These are phyloP conservation scores for Hyaloscypha hepaticicola DNA, from an alignment of 495 filamentous ascomycete species.

Conservation along the genomic window DNA sequence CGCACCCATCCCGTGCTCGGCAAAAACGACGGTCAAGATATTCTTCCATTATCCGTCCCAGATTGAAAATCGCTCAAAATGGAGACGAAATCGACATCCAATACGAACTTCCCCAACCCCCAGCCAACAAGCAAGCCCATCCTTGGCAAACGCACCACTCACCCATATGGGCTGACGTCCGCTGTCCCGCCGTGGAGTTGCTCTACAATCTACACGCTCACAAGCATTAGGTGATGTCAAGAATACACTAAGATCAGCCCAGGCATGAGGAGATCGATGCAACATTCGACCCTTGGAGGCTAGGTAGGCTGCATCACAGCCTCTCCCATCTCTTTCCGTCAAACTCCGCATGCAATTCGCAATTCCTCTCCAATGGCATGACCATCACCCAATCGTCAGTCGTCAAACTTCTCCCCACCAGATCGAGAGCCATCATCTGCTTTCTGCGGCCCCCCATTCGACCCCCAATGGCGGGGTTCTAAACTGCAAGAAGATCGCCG, in stretches of 20 bases:
- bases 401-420: neutral
- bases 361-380: neutral
- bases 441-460: neutral
- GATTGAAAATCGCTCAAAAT: too few species aligned
- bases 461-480: neutral
- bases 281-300: neutral
- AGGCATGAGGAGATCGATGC: neutral
- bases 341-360: neutral
- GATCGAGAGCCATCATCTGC: neutral
- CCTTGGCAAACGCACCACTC: too few species aligned
- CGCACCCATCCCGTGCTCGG: too few species aligned
- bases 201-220: neutral
- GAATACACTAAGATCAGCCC: neutral
- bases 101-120: too few species aligned
- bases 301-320: neutral
- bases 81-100: too few species aligned
- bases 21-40: too few species aligned
- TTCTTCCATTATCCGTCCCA: too few species aligned
- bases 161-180: neutral
- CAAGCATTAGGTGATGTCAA: neutral
- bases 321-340: neutral
- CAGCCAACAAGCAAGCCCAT: too few species aligned
- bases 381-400: slow-evolving; percentile 1
- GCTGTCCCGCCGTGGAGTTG: neutral
- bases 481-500: neutral